Evolutionary conservation across 176 grass and related monocot species (phyloP).

Genomic region (Triticum dicoccoides): DNA sequence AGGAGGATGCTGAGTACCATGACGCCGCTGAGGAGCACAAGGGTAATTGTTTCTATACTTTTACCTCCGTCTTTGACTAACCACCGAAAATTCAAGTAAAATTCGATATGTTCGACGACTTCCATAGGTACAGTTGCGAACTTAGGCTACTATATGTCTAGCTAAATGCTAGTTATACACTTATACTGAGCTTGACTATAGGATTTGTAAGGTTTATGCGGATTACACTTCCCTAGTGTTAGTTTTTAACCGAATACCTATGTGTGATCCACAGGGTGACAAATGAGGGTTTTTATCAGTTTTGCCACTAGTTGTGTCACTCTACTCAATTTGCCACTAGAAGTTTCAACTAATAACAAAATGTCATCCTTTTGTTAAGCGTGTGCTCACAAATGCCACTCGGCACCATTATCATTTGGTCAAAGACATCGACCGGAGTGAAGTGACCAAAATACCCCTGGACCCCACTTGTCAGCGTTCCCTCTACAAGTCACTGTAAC

Average conservation of each 20-base stretch:
- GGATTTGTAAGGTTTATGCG: neutral
- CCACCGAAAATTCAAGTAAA: neutral
- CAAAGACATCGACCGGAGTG: no score
- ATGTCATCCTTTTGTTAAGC: no score
- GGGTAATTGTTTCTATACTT: slow-evolving; percentile 48
- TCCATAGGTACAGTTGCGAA: neutral
- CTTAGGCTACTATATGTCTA: neutral
- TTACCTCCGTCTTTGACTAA: neutral
- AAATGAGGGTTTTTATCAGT: neutral
- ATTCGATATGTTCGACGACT: neutral
- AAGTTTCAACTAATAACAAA: no score
- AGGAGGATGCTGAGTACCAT: slow-evolving; percentile 85
- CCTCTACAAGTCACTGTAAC: no score
- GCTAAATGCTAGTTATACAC: neutral
- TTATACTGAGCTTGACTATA: neutral
- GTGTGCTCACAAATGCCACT: no score
- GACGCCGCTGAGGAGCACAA: slow-evolving; percentile 74
- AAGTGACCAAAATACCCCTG: no score
- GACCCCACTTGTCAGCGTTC: no score
- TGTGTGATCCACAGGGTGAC: neutral
- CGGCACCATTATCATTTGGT: no score
- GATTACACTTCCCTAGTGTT: neutral
- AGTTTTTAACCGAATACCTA: neutral
- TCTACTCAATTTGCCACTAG: no score
- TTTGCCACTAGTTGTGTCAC: no score